phyloP scores from a whole-genome alignment of 2,329 filamentous ascomycete species.

The Ophioceras dolichostomum region DNA sequence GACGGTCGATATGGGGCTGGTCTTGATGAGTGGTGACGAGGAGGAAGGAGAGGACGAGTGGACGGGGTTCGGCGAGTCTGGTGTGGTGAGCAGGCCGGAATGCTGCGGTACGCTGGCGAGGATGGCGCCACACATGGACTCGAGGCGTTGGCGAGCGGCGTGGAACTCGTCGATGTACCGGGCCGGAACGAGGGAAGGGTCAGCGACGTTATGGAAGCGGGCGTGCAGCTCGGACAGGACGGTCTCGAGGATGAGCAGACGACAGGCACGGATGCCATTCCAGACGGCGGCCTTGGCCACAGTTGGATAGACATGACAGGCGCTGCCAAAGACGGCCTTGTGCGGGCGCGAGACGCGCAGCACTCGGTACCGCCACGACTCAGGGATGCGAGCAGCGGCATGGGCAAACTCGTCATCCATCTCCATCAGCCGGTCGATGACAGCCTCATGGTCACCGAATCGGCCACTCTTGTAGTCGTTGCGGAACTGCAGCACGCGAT shows the following conservation, averaged over 20 bases:
- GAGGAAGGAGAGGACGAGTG: too few relatives aligned
- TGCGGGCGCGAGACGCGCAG: slow-evolving; percentile 25
- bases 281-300: slow-evolving; percentile 31
- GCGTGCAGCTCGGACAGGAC: slow-evolving; percentile 29
- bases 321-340: slow-evolving; percentile 25
- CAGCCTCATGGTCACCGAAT: slow-evolving; percentile 23
- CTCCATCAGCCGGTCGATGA: slow-evolving; percentile 23
- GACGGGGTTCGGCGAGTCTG: too few relatives aligned
- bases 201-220: slow-evolving; percentile 14
- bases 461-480: slow-evolving; percentile 28
- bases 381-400: slow-evolving; percentile 24
- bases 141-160: slow-evolving; percentile 24
- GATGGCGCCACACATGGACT: slow-evolving; percentile 26
- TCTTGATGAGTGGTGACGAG: too few relatives aligned
- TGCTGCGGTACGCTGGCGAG: slow-evolving; percentile 35
- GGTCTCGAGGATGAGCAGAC: slow-evolving; percentile 35
- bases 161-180: slow-evolving; percentile 20
- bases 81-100: slow-evolving; percentile 29
- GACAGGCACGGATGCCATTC: slow-evolving; percentile 32
- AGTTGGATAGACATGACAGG: slow-evolving; percentile 33
- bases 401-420: slow-evolving; percentile 30
- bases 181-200: slow-evolving; percentile 10
- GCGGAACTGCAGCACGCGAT: slow-evolving; percentile 31
- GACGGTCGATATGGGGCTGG: slow-evolving; percentile 15
- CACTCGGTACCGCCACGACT: slow-evolving; percentile 27